A percentile compares a stretch with the other conserved stretches of the same genome.
Conservation (phyloP, 2,329 filamentous ascomycete genomes). For the Colletotrichum liriopes region DNA sequence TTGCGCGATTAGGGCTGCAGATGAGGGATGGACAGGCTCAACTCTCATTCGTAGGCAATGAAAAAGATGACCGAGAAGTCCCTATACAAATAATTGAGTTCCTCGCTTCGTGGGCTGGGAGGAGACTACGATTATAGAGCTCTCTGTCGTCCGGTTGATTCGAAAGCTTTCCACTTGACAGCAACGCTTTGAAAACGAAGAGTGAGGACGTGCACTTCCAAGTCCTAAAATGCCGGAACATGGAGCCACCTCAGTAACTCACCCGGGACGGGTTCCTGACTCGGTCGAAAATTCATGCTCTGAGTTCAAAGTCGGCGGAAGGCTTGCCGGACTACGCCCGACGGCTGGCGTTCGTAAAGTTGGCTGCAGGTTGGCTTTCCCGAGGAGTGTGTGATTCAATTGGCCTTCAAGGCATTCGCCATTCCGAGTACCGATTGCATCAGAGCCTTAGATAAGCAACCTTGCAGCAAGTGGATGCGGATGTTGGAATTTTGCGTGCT, state of each 20-base stretch:
- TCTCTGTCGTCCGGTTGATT: no score
- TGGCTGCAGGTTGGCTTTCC: not conserved
- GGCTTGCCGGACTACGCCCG: slow-evolving; percentile 20
- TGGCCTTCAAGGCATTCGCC: slow-evolving; percentile 9
- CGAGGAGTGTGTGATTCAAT: not conserved
- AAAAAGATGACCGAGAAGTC: no score
- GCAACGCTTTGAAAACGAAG: no score
- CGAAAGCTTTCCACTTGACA: no score
- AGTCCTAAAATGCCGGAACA: no score
- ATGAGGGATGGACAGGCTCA: slow-evolving; percentile 3
- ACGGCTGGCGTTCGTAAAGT: not conserved
- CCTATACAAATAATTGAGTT: no score
- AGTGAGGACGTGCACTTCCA: no score
- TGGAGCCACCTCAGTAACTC: no score
- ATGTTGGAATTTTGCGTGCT: not conserved
- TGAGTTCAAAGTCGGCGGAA: not conserved
- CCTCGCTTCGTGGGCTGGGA: no score
- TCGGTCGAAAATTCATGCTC: not conserved
- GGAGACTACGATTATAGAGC: no score
- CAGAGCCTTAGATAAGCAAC: slow-evolving; percentile 21
- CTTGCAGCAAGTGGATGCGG: not conserved
- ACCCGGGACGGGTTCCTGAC: not conserved
- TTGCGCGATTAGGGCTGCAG: slow-evolving; percentile 9
- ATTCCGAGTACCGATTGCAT: slow-evolving; percentile 34
- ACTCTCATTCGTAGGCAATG: not conserved